These are phyloP conservation scores for Areca catechu DNA, from an alignment of 176 grass and related monocot species.

Conservation along the genomic window DNA sequence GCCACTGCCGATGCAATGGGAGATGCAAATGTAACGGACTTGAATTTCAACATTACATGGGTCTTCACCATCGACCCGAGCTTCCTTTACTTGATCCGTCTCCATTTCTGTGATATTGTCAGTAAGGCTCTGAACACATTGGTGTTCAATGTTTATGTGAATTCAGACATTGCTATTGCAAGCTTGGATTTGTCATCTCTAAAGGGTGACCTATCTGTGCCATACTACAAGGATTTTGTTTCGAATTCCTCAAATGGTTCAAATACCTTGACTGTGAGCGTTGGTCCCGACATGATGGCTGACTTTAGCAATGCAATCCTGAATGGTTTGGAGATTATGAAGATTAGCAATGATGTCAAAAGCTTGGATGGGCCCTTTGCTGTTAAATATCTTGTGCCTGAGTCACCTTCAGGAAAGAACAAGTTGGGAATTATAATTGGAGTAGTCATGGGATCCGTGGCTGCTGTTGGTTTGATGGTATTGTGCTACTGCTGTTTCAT, in stretches of 20 bases:
- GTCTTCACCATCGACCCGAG: slow-evolving; percentile 43
- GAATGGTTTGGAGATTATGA: slow-evolving; percentile 97
- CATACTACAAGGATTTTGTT: slow-evolving; percentile 73
- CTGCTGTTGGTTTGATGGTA: not conserved
- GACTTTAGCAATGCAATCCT: slow-evolving; percentile 49
- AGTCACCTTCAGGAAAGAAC: slow-evolving; percentile 9
- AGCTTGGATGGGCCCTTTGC: slow-evolving; percentile 24
- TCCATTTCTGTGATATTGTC: slow-evolving; percentile 96
- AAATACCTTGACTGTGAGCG: slow-evolving; percentile 50
- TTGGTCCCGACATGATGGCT: slow-evolving; percentile 50
- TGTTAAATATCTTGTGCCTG: slow-evolving; percentile 6
- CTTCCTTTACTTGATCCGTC: slow-evolving; percentile 61
- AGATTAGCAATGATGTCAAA: slow-evolving; percentile 56
- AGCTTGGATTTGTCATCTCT: slow-evolving; percentile 57
- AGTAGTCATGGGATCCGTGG: slow-evolving; percentile 8
- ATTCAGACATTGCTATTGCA: slow-evolving; percentile 34
- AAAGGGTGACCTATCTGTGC: slow-evolving; percentile 34
- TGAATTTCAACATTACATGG: slow-evolving; percentile 78
- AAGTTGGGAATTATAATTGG: slow-evolving; percentile 40
- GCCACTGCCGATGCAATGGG: slow-evolving; percentile 49
- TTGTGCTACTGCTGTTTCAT: slow-evolving; percentile 14
- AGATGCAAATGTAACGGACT: slow-evolving; percentile 22
- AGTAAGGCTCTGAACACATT: slow-evolving; percentile 48
- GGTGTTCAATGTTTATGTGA: slow-evolving; percentile 67
- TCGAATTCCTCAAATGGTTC: slow-evolving; percentile 62